phyloP scores from a whole-genome alignment of 1,284 basidiomycete genomes.

The Marasmius sp. region DNA sequence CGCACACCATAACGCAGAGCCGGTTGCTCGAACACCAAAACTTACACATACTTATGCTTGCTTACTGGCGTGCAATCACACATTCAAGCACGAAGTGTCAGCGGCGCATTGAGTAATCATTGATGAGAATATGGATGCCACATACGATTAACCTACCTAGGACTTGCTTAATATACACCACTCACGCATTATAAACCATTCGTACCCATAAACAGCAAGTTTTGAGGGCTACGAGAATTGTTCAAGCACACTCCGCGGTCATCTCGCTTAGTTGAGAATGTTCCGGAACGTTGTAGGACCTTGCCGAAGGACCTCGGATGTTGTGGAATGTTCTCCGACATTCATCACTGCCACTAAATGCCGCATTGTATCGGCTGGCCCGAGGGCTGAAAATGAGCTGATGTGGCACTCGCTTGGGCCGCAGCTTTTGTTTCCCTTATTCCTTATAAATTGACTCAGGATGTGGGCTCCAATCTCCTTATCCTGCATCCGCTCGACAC shows the following conservation, averaged over 20 bases:
- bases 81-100: neutral
- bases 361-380: neutral
- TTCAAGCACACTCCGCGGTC: neutral
- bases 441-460: neutral
- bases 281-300: neutral
- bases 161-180: slow-evolving; percentile 1
- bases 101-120: neutral
- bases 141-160: neutral
- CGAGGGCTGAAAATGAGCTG: neutral
- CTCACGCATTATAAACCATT: neutral
- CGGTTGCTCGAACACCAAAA: too few relatives aligned
- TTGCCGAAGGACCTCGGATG: neutral
- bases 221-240: neutral
- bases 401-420: neutral
- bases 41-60: too few relatives aligned
- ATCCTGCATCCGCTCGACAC: neutral
- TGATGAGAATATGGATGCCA: neutral
- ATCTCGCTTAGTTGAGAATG: neutral
- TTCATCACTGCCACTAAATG: neutral
- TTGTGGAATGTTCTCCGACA: neutral
- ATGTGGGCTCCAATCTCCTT: neutral
- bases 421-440: neutral
- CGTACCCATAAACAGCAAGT: neutral
- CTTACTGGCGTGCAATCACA: neutral
- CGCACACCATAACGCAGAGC: too few relatives aligned